Percentiles rank a stretch among this genome's conserved stretches.
Conservation (phyloP, 768 basidiomycete genomes). For the Leucosporidium yakuticum region DNA sequence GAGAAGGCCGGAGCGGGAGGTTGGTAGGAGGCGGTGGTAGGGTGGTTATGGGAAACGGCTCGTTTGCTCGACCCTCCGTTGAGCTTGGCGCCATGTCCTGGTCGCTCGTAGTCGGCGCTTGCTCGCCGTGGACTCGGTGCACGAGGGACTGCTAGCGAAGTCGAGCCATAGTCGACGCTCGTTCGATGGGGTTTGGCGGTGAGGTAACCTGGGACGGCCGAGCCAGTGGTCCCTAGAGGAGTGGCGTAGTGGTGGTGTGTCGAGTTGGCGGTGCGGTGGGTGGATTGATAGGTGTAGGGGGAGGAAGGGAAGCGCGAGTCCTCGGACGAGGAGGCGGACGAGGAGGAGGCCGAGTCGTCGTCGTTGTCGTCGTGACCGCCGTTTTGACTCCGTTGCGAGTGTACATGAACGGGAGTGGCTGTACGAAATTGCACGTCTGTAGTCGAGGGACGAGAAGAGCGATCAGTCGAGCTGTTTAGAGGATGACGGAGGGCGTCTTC, state of each 20-base stretch:
- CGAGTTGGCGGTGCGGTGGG: slow-evolving; percentile 26
- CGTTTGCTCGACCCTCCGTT: neutral
- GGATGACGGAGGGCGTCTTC: neutral
- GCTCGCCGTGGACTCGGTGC: slow-evolving; percentile 12
- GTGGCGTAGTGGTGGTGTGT: slow-evolving; percentile 10
- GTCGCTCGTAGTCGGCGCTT: slow-evolving; percentile 19
- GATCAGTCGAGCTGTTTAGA: too few relatives aligned
- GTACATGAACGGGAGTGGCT: slow-evolving; percentile 17
- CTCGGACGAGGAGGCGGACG: slow-evolving; percentile 9
- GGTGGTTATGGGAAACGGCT: neutral
- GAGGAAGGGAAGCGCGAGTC: slow-evolving; percentile 27
- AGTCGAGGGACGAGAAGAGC: too few relatives aligned
- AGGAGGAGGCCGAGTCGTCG: slow-evolving; percentile 20
- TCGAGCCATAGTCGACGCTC: slow-evolving; percentile 7
- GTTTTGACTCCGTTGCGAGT: slow-evolving; percentile 5
- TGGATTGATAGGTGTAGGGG: slow-evolving; percentile 36
- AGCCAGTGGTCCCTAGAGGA: slow-evolving; percentile 15
- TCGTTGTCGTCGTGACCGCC: slow-evolving; percentile 26
- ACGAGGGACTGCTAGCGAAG: slow-evolving; percentile 15
- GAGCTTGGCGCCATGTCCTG: neutral
- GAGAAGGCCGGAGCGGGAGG: slow-evolving; percentile 29
- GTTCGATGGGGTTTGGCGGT: neutral
- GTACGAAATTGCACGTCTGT: slow-evolving; percentile 31
- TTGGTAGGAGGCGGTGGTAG: slow-evolving; percentile 31
- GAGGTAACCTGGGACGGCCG: slow-evolving; percentile 29